A percentile compares a stretch with the other conserved stretches of the same genome.
Conservation (phyloP, 331 rosid genomes). For the Acacia pycnantha region DNA sequence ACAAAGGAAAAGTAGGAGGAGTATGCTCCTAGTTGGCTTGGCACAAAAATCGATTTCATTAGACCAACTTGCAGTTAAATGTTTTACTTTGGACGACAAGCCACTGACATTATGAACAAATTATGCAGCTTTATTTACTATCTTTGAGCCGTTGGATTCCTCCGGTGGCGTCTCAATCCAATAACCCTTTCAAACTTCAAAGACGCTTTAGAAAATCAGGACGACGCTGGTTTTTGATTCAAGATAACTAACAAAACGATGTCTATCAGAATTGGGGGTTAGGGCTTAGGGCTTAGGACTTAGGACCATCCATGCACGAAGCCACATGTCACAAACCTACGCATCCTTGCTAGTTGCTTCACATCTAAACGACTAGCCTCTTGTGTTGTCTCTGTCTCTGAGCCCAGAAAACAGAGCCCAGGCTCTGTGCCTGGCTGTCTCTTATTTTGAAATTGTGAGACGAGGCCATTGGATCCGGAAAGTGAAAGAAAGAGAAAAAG, state of each 20-base stretch:
- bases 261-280: neutral
- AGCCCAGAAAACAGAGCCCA: neutral
- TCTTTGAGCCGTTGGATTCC: slow-evolving; percentile 25
- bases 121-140: neutral
- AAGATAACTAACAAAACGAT: neutral
- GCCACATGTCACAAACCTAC: slow-evolving; percentile 10
- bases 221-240: neutral
- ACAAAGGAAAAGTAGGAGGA: neutral
- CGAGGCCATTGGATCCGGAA: slow-evolving; percentile 6
- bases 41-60: neutral
- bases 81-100: neutral
- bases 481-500: neutral
- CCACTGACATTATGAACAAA: neutral
- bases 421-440: neutral
- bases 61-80: neutral
- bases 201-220: neutral
- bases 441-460: neutral
- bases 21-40: slow-evolving; percentile 5
- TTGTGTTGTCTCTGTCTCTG: neutral
- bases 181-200: neutral
- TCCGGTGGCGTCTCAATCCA: neutral
- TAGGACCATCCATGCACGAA: slow-evolving; percentile 11
- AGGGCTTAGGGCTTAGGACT: too few species aligned
- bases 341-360: neutral
- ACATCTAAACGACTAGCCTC: too few species aligned